Evolutionary conservation across 2,329 filamentous ascomycete species (phyloP), one percentile per base, ranked within the genome.

Genomic region (Sporothrix brunneoviolacea): DNA sequence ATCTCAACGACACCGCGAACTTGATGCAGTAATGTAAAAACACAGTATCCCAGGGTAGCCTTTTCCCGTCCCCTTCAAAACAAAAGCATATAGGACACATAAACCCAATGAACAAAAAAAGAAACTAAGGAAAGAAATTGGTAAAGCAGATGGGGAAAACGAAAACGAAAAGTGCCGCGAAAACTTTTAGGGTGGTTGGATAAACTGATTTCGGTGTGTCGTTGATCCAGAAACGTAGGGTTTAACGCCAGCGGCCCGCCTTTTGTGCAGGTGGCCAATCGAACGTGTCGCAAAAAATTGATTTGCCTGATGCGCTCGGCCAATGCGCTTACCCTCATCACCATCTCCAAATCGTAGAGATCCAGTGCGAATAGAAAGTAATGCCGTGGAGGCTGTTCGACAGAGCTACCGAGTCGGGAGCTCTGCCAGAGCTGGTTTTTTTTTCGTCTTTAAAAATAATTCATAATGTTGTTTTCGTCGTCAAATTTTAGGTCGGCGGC

Each of bases 381-480:
- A n/a, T n/a, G n/a, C n/a, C n/a, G n/a, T n/a, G n/a, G n/a, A n/a
- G n/a, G n/a, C n/a, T n/a, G n/a, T n/a, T n/a, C n/a, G n/a, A n/a
- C n/a, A n/a, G n/a, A n/a, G n/a, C n/a, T n/a, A n/a, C n/a, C n/a
- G n/a, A n/a, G n/a, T n/a, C n/a, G n/a, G n/a, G 43, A 19, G 33
- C 22, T 21, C 21, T 16, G 43, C 8, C 43, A 27, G 16, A 37
- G 36, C 18, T 45, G 33, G 44, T 46, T 33, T 51, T 51, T 46
- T 50, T 38, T 21, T 44, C 35, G 38, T 44, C 21, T 45, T 46
- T 42, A 40, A 33, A 41, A 19, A 28, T 39, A 43, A 43, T 39
- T 53, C 51, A 47, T 50, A 21, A 47, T 45, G 21, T 50, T 37
- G 39, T 41, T 50, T 50, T 46, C 47, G 39, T 51, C 43, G 43